Base-by-base conservation (phyloP, 106 monocot species). In the Gastrodia elata region DNA sequence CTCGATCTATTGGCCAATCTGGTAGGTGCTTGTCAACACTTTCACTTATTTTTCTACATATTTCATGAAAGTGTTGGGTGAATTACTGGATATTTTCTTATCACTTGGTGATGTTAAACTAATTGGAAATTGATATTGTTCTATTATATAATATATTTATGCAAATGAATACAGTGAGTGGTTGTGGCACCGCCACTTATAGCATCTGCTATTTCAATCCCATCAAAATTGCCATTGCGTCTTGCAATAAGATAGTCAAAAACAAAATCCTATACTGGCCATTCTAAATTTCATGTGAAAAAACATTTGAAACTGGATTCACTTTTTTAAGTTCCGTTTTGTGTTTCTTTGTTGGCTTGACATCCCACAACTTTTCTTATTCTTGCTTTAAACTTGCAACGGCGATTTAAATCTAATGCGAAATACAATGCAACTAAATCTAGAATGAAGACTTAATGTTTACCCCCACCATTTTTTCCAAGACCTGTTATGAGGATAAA, bases 1-100 rank as follows among this genome's bases (percentile, higher is more conserved):
- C 90, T 34, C 88, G 93, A 13, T 91, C 93, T 6, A 83, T 86
- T 75, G 83, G 86, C 46, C 80, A 78, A 55, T 43, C 84, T 81
- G 80, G 92, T 93, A 86, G 35, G 81, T 44, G 25, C 42, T 37
- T 10, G 37, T 39, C 43, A 26, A 26, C 9, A 15, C 46, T 48
- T 46, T 5, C 67, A 2, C 18, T 36, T 65, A 24, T 39, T n/a
- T 22, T 6, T 67, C 16, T 37, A 2, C 4, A 8, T 65, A 32
- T 33, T 65, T 65, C 3, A 6, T 35, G 20, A 18, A 18, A 36
- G 15, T 65, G 3, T 36, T 65, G 27, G 13, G 36, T 36, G n/a
- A 28, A 8, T 26, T 57, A 6, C 26, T 57, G 28, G 59, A 28
- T 28, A 28, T 59, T 59, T 59, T 42, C 25, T 4, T 59, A 52